Conservation (phyloP, 2,329 filamentous ascomycete genomes). For the Teratosphaeria gauchensis region DNA sequence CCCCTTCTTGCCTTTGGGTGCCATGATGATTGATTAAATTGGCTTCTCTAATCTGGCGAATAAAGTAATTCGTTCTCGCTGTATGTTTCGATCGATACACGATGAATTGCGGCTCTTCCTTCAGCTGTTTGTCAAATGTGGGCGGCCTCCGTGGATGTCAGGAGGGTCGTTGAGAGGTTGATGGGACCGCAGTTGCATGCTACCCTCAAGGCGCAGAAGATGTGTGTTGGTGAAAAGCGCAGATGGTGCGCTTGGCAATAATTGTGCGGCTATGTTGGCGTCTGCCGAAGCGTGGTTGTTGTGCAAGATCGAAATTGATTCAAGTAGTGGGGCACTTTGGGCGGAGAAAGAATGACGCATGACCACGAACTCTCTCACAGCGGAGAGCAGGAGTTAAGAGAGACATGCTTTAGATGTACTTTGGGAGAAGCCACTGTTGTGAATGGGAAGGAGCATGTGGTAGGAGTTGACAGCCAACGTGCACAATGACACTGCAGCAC, state of each 20-base stretch:
- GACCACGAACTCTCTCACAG: neutral
- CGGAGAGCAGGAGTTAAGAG: neutral
- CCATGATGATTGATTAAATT: slow-evolving; percentile 45
- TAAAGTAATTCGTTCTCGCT: slow-evolving; percentile 1
- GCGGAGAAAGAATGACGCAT: neutral
- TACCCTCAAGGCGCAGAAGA: slow-evolving; percentile 14
- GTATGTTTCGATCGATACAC: neutral
- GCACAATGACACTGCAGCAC: neutral
- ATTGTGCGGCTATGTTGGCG: neutral
- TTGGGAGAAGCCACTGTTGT: too few species aligned
- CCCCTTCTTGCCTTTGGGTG: slow-evolving; percentile 90
- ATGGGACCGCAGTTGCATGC: slow-evolving; percentile 20
- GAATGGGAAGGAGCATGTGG: too few species aligned
- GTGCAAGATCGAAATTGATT: neutral
- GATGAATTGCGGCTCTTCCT: neutral
- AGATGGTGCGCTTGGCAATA: neutral
- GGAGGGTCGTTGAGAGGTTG: slow-evolving; percentile 23
- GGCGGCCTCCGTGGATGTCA: slow-evolving; percentile 15
- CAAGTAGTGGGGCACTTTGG: neutral
- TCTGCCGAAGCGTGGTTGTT: neutral
- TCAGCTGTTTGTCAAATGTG: slow-evolving; percentile 21
- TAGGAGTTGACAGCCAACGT: too few species aligned
- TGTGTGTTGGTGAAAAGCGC: neutral
- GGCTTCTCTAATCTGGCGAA: neutral
- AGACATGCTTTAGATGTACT: neutral